Evolutionary conservation across 306 rosid genomes (phyloP).

Genomic region (Canavalia ensiformis): DNA sequence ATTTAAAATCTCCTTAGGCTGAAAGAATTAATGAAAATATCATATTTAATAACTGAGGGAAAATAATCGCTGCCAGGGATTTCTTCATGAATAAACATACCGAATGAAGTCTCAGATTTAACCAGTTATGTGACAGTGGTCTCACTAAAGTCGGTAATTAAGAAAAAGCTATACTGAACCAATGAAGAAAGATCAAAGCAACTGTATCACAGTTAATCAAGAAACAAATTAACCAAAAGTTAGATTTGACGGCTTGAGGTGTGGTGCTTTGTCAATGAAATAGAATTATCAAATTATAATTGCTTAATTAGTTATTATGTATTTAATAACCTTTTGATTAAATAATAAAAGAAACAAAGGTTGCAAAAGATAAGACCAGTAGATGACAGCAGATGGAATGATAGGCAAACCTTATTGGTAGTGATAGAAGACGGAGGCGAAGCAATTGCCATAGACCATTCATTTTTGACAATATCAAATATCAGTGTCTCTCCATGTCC

Average conservation of each 20-base stretch:
- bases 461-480: slow-evolving; percentile 80
- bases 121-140: not conserved
- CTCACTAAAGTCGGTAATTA: slow-evolving; percentile 4
- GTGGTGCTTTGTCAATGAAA: slow-evolving; percentile 24
- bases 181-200: not conserved
- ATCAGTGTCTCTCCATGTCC: slow-evolving; percentile 87
- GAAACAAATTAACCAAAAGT: slow-evolving; percentile 21
- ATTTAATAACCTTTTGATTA: slow-evolving; percentile 4
- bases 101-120: not conserved
- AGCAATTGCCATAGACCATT: slow-evolving; percentile 78
- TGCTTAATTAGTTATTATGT: not conserved
- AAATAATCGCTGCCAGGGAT: not conserved
- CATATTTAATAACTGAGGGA: not conserved
- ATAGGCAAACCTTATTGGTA: slow-evolving; percentile 57
- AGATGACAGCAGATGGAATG: not conserved
- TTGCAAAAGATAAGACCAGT: slow-evolving; percentile 22
- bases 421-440: slow-evolving; percentile 85
- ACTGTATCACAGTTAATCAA: slow-evolving; percentile 22
- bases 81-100: slow-evolving; percentile 18
- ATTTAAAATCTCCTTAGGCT: slow-evolving; percentile 1
- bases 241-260: slow-evolving; percentile 25
- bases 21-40: not conserved
- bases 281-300: not conserved
- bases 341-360: slow-evolving; percentile 18
- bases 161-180: not conserved